These are phyloP conservation scores for Pulveroboletus frians DNA, from an alignment of 768 basidiomycete genomes.

Conservation along the genomic window DNA sequence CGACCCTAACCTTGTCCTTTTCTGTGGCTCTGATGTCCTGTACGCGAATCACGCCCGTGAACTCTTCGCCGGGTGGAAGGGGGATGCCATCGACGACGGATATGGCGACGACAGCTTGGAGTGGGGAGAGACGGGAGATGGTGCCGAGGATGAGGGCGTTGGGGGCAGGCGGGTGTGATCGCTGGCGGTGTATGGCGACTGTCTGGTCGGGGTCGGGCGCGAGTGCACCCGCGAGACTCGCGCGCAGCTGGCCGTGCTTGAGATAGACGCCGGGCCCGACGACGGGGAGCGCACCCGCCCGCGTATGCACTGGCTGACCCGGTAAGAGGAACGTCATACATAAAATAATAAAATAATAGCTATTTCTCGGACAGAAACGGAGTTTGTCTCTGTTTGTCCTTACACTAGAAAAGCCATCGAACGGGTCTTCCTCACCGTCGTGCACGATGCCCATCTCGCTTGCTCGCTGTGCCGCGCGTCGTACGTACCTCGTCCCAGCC, in stretches of 20 bases:
- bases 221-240: conserved; percentile 66
- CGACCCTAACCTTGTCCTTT: conserved; percentile 84
- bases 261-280: conserved; percentile 64
- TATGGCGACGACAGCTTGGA: conserved; percentile 80
- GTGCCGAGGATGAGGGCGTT: conserved; percentile 78
- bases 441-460: conserved; percentile 55
- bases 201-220: conserved; percentile 37
- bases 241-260: conserved; percentile 58
- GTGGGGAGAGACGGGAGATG: conserved; percentile 76
- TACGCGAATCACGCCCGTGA: conserved; percentile 78
- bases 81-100: conserved; percentile 84
- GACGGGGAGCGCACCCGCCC: conserved; percentile 49
- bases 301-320: conserved; percentile 68
- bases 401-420: conserved; percentile 20
- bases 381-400: conserved; percentile 26
- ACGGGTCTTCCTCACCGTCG: conserved; percentile 6
- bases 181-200: conserved; percentile 56
- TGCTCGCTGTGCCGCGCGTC: conserved; percentile 61
- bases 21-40: conserved; percentile 90
- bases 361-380: conserved; percentile 17
- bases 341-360: not conserved
- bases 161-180: conserved; percentile 68
- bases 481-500: conserved; percentile 37
- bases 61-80: conserved; percentile 79
- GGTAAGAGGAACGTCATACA: conserved; percentile 53